Evolutionary conservation across 2,329 filamentous ascomycete genomes (phyloP).

Genomic region (Venturia nashicola): DNA sequence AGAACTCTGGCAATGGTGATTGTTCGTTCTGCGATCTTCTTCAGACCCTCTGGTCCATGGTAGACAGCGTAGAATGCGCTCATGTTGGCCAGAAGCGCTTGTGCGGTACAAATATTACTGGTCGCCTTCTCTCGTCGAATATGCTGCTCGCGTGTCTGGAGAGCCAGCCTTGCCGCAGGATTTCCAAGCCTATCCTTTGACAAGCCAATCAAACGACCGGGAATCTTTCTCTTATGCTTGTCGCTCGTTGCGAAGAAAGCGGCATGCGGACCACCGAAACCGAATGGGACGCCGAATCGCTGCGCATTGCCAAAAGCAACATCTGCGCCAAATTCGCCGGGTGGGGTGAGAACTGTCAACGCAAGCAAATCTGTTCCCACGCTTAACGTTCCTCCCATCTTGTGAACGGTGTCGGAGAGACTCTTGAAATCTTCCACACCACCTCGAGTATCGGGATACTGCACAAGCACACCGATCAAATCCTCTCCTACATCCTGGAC

Average conservation of each 20-base stretch:
- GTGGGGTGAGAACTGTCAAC: conserved; percentile 74
- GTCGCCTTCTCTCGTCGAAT: conserved; percentile 94
- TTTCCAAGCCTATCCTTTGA: conserved; percentile 83
- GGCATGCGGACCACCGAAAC: conserved; percentile 88
- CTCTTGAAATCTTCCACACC: conserved; percentile 62
- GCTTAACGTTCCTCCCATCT: conserved; percentile 65
- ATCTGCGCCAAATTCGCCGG: conserved; percentile 89
- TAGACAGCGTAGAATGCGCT: conserved; percentile 89
- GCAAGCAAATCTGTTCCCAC: conserved; percentile 84
- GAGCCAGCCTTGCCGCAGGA: conserved; percentile 66
- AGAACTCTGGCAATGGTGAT: conserved; percentile 59
- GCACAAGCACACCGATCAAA: conserved; percentile 80
- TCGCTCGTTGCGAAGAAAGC: conserved; percentile 91
- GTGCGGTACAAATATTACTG: conserved; percentile 93
- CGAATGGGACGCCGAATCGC: conserved; percentile 81
- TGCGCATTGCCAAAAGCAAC: conserved; percentile 91
- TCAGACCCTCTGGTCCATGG: conserved; percentile 75
- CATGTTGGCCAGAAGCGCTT: conserved; percentile 91
- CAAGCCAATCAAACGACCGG: conserved; percentile 77
- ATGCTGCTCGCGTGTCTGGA: conserved; percentile 92
- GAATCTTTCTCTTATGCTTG: conserved; percentile 88
- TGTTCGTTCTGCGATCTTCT: conserved; percentile 68
- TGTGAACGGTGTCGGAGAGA: conserved; percentile 67
- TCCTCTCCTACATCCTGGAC: conserved; percentile 68
- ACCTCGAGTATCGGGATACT: conserved; percentile 86